phyloP scores from a whole-genome alignment of 1,284 basidiomycete genomes.

The Sporisorium exsertum region DNA sequence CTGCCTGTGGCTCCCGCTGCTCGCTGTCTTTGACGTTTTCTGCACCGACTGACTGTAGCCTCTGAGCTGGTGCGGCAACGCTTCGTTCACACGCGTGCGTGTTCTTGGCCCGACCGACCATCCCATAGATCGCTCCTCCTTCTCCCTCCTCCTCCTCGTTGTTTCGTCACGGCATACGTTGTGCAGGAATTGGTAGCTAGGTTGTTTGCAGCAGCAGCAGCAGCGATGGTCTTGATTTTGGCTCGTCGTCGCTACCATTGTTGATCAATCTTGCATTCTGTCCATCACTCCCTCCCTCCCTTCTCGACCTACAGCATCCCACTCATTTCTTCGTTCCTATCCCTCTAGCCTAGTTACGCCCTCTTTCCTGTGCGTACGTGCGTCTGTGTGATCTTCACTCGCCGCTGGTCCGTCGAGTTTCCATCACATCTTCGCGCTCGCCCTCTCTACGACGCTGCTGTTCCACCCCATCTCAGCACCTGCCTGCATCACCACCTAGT shows the following conservation, averaged over 20 bases:
- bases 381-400: slow-evolving; percentile 7
- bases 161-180: background rate
- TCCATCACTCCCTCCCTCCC: background rate
- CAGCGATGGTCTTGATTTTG: background rate
- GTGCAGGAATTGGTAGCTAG: background rate
- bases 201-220: background rate
- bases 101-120: background rate
- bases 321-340: background rate
- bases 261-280: background rate
- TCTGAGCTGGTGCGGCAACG: slow-evolving; percentile 5
- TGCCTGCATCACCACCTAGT: background rate
- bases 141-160: background rate
- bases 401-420: slow-evolving; percentile 11
- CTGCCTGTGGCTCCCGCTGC: background rate
- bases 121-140: background rate
- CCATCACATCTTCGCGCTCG: slow-evolving; percentile 13
- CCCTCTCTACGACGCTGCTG: background rate
- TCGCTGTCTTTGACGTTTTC: slow-evolving; percentile 1
- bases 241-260: slow-evolving; percentile 1
- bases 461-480: background rate
- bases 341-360: background rate
- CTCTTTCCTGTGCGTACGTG: background rate
- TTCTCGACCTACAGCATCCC: background rate
- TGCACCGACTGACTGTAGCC: background rate
- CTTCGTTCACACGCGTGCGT: slow-evolving; percentile 6